These are phyloP conservation scores for Cystobasidium onofrii DNA, from an alignment of 768 basidiomycete species.

Conservation along the genomic window DNA sequence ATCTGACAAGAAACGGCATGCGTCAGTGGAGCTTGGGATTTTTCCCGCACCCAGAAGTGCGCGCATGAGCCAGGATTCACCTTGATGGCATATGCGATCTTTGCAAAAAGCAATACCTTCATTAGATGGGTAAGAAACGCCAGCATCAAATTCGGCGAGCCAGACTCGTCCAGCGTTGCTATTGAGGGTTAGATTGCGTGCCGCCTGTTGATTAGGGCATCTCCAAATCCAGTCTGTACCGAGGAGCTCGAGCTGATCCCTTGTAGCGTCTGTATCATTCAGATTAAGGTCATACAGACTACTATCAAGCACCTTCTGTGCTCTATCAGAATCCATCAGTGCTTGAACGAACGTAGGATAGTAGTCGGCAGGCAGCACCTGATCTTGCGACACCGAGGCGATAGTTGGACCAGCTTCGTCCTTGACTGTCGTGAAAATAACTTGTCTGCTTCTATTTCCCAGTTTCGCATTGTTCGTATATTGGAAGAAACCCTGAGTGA, in stretches of 20 bases:
- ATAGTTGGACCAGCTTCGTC: slow-evolving; percentile 67
- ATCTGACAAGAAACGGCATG: slow-evolving; percentile 56
- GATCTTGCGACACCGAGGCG: slow-evolving; percentile 16
- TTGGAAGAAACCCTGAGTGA: slow-evolving; percentile 47
- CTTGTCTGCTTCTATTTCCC: slow-evolving; percentile 20
- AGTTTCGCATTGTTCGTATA: not conserved
- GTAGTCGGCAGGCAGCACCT: slow-evolving; percentile 47
- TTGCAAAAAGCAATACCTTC: slow-evolving; percentile 4
- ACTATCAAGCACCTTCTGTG: slow-evolving; percentile 48
- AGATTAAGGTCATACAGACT: slow-evolving; percentile 23
- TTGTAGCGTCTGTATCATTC: not conserved
- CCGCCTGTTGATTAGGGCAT: slow-evolving; percentile 35
- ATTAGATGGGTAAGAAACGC: slow-evolving; percentile 17
- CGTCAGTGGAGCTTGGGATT: too few relatives aligned
- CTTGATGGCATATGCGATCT: slow-evolving; percentile 22
- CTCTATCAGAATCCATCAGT: slow-evolving; percentile 52
- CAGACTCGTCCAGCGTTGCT: not conserved
- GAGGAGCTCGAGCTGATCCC: slow-evolving; percentile 21
- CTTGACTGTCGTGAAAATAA: slow-evolving; percentile 62
- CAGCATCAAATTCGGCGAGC: slow-evolving; percentile 25
- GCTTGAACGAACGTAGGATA: slow-evolving; percentile 49
- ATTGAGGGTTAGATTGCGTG: not conserved
- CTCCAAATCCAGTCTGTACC: slow-evolving; percentile 36
- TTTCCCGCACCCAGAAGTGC: too few relatives aligned
- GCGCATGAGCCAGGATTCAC: too few relatives aligned